A percentile compares a stretch with the other conserved stretches of the same genome.
Conservation (phyloP, 257 asterid genomes). For the Misopates orontium region DNA sequence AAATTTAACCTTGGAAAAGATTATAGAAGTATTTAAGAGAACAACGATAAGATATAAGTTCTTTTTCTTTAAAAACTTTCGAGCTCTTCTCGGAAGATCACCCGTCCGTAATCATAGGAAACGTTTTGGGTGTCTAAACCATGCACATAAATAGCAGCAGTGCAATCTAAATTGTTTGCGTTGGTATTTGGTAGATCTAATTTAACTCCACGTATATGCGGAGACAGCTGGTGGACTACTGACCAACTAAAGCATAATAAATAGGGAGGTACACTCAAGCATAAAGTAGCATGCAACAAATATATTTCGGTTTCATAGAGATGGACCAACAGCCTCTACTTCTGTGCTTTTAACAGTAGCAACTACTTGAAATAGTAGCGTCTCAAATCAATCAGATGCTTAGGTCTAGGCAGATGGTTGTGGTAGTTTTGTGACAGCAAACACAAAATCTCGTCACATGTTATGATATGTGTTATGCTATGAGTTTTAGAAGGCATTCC, state of each 20-base stretch:
- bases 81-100: slow-evolving; percentile 9
- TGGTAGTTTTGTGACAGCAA: too few relatives aligned
- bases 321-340: too few relatives aligned
- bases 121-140: slow-evolving; percentile 12
- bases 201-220: background rate
- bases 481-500: too few relatives aligned
- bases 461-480: too few relatives aligned
- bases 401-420: too few relatives aligned
- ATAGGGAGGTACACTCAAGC: background rate
- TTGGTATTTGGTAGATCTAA: background rate
- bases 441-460: too few relatives aligned
- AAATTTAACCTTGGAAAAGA: slow-evolving; percentile 15
- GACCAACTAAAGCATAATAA: background rate
- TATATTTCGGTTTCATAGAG: too few relatives aligned
- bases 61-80: slow-evolving; percentile 1
- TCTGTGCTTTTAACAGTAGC: too few relatives aligned
- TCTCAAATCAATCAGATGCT: background rate
- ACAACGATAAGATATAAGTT: slow-evolving; percentile 9
- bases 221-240: background rate
- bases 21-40: slow-evolving; percentile 12
- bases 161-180: background rate
- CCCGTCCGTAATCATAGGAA: slow-evolving; percentile 3
- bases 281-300: background rate
- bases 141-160: slow-evolving; percentile 3
- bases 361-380: background rate